Evolutionary conservation across 1,139 yeast genomes (phyloP), one percentile per base, ranked within the genome.

Genomic region (Nadsonia commutata): DNA sequence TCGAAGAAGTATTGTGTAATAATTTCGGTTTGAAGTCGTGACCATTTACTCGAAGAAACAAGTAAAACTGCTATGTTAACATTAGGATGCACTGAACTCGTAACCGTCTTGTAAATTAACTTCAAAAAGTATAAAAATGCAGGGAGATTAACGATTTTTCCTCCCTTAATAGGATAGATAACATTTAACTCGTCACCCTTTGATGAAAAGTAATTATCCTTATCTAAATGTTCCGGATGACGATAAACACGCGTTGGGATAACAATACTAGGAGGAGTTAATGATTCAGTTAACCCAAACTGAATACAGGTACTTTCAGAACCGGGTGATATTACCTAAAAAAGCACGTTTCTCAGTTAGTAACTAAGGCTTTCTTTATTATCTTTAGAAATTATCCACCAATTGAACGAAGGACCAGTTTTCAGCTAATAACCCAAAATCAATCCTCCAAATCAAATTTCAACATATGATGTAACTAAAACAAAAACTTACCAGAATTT

Each of bases 1-100:
- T 86, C 95, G 58, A 88, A 79, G 11, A 76, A 78, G 54, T 76
- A 84, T 54, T 79, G 80, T 13, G 94, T 78, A 41, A 86, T 69
- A 20, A 61, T 59, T 60, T 88, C 97, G 27, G 79, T 60, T 49
- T 78, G 75, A 3, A 66, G 53, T 43, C 80, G 76, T 1, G 84
- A 74, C 93, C 94, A 85, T 19, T 71, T 66, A 38, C 74, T 63
- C 31, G 83, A 71, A 3, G 88, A 76, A 1, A 79, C 68, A 36
- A 88, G 58, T 36, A 82, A 60, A 46, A 88, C 60, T 9, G 83
- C 79, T 19, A 45, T 31, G 39, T 45, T 39, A 18, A 44, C 42
- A 40, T 36, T 45, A 72, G 71, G 46, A 17, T 31, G 42, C 37
- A 38, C 38, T 23, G 37, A 27, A 19, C 46, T 39, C 31, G 40